phyloP scores from a whole-genome alignment of 768 basidiomycete species.

The Tubosaeta sp. region DNA sequence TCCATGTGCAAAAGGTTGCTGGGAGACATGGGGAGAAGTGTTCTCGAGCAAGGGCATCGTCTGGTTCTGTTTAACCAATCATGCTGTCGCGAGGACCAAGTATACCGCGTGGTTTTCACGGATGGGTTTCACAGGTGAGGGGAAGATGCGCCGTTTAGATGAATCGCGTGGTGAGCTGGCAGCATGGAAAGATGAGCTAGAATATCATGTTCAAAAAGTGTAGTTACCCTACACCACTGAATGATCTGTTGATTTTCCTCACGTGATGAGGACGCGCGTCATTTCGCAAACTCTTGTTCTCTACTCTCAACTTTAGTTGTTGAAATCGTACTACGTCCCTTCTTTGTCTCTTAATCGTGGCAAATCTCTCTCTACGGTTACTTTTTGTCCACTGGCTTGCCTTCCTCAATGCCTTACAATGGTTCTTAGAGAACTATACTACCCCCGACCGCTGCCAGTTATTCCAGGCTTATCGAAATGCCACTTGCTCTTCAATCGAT shows the following conservation, averaged over 20 bases:
- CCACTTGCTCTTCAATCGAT: not conserved
- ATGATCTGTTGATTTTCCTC: too few species aligned
- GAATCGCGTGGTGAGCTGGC: conserved; percentile 46
- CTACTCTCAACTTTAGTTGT: not conserved
- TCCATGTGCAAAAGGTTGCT: conserved; percentile 49
- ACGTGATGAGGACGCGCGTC: conserved; percentile 19
- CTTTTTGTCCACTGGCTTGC: conserved; percentile 14
- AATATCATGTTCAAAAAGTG: conserved; percentile 3
- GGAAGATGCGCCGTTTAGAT: conserved; percentile 45
- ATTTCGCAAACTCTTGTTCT: not conserved
- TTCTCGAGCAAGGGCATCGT: conserved; percentile 50
- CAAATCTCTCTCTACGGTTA: not conserved
- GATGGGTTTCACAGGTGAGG: conserved; percentile 27
- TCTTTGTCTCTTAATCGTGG: conserved; percentile 3
- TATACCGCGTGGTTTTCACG: conserved; percentile 15
- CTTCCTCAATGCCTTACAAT: conserved; percentile 11
- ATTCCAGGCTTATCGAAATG: conserved; percentile 4
- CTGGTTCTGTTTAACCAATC: conserved; percentile 44
- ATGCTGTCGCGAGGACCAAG: conserved; percentile 21
- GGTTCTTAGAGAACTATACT: conserved; percentile 4
- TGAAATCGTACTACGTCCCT: not conserved
- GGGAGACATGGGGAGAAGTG: conserved; percentile 35
- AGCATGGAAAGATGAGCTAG: conserved; percentile 33
- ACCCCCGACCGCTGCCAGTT: conserved; percentile 4
- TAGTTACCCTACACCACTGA: too few species aligned